phyloP scores from a whole-genome alignment of 805 yeast genomes.

The Lipomyces sp. region DNA sequence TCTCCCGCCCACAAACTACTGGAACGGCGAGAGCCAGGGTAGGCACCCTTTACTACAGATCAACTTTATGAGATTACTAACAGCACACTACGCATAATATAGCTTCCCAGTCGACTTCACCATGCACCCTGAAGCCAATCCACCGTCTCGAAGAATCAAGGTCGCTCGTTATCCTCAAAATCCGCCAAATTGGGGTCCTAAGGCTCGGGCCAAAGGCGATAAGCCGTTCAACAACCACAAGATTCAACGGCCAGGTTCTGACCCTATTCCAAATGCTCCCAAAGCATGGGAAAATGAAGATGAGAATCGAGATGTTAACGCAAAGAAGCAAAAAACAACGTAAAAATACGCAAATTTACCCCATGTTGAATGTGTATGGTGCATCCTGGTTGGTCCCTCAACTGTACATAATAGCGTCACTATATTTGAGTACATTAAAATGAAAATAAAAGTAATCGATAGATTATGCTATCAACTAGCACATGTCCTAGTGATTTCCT shows the following conservation, averaged over 20 bases:
- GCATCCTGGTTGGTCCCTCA: too few species aligned
- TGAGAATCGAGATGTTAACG: constrained; percentile 6
- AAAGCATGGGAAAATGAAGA: not conserved
- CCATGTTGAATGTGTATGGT: too few species aligned
- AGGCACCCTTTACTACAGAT: not conserved
- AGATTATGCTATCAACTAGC: too few species aligned
- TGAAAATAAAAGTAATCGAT: too few species aligned
- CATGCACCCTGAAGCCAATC: constrained; percentile 58
- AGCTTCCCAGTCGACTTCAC: constrained; percentile 57
- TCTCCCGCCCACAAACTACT: constrained; percentile 45
- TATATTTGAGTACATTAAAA: too few species aligned
- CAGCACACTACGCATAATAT: constrained; percentile 35
- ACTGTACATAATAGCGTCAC: too few species aligned
- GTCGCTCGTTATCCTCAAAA: constrained; percentile 88
- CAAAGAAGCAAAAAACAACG: not conserved
- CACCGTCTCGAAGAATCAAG: constrained; percentile 71
- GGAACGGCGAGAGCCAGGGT: constrained; percentile 36
- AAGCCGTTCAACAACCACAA: constrained; percentile 9
- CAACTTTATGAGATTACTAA: not conserved
- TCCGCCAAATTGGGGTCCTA: constrained; percentile 98
- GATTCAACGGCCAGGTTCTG: constrained; percentile 9
- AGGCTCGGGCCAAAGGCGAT: constrained; percentile 64
- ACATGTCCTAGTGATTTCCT: too few species aligned
- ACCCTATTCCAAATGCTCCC: not conserved
- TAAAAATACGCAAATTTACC: too few species aligned